A percentile compares a stretch with the other conserved stretches of the same genome.
These are phyloP conservation scores for Saccharomycopsis sp. DNA, from an alignment of 805 yeast genomes.

Conservation along the genomic window DNA sequence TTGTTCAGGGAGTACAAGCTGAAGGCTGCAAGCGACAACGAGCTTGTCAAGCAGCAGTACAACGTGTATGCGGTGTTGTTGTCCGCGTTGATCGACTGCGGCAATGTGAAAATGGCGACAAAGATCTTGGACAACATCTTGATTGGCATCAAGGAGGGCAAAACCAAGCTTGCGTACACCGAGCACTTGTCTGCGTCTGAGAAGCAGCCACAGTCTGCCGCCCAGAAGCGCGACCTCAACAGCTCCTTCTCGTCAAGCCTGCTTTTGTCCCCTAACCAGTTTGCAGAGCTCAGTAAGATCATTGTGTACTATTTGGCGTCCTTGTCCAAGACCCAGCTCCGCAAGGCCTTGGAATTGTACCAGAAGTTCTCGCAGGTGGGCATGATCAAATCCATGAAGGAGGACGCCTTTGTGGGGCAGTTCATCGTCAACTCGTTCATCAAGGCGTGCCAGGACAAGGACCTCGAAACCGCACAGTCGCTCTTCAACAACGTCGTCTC, in stretches of 20 bases:
- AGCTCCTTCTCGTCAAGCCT: neutral
- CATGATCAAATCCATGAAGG: slow-evolving; percentile 2
- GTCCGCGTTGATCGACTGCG: slow-evolving; percentile 15
- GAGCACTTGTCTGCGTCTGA: neutral
- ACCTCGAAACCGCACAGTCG: slow-evolving; percentile 2
- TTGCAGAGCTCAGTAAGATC: slow-evolving; percentile 9
- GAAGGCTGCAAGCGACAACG: neutral
- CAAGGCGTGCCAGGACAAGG: slow-evolving; percentile 5
- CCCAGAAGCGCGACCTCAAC: neutral
- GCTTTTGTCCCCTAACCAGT: slow-evolving; percentile 2
- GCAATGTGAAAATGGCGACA: slow-evolving; percentile 14
- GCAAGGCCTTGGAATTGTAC: slow-evolving; percentile 10
- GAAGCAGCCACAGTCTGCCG: neutral
- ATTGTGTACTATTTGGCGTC: slow-evolving; percentile 14
- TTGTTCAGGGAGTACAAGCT: slow-evolving; percentile 15
- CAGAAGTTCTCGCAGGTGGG: slow-evolving; percentile 12
- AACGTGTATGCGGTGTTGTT: slow-evolving; percentile 17
- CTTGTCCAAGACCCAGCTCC: slow-evolving; percentile 7
- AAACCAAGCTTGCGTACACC: neutral
- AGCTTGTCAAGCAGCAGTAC: slow-evolving; percentile 12
- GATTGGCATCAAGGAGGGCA: slow-evolving; percentile 4
- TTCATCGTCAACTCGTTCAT: slow-evolving; percentile 12
- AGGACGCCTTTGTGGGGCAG: slow-evolving; percentile 1
- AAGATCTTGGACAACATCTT: slow-evolving; percentile 18
- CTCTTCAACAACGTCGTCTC: neutral